Evolutionary conservation across 768 basidiomycete genomes (phyloP).

Genomic region (Gloeostereum incarnatum): DNA sequence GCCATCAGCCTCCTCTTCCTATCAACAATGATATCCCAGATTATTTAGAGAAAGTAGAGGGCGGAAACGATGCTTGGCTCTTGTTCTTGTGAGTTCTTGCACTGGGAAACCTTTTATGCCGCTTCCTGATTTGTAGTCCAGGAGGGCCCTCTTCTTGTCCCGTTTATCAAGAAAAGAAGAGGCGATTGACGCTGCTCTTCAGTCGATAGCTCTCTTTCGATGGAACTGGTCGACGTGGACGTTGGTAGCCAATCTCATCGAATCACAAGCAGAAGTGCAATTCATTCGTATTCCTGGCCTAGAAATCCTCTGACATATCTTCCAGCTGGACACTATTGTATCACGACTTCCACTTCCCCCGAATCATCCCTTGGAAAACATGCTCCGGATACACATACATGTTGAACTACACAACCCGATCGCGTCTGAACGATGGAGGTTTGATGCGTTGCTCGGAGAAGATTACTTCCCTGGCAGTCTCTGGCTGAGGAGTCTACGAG

Average conservation of each 20-base stretch:
- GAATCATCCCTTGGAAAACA: constrained; percentile 43
- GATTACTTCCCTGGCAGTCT: constrained; percentile 51
- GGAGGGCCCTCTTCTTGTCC: constrained; percentile 54
- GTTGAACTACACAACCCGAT: constrained; percentile 60
- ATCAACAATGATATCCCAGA: constrained; percentile 35
- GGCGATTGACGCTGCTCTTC: constrained; percentile 51
- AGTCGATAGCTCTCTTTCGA: constrained; percentile 45
- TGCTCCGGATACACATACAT: constrained; percentile 65
- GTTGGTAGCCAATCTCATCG: constrained; percentile 44
- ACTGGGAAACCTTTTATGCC: too few species aligned
- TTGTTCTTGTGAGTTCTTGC: constrained; percentile 46
- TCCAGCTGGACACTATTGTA: constrained; percentile 33
- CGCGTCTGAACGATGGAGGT: constrained; percentile 48
- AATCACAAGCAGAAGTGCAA: constrained; percentile 51
- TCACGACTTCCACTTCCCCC: constrained; percentile 38
- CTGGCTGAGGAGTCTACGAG: constrained; percentile 61
- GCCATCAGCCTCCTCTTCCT: constrained; percentile 38
- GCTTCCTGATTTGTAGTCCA: constrained; percentile 14
- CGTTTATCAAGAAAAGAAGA: constrained; percentile 50
- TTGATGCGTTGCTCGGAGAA: constrained; percentile 45
- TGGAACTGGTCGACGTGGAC: constrained; percentile 76
- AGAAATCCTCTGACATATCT: constrained; percentile 2
- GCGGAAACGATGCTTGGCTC: constrained; percentile 48
- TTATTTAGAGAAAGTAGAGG: constrained; percentile 36
- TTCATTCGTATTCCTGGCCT: neutral